Base-by-base conservation (phyloP, 495 filamentous ascomycete species). In the Penicillium crystallinum region DNA sequence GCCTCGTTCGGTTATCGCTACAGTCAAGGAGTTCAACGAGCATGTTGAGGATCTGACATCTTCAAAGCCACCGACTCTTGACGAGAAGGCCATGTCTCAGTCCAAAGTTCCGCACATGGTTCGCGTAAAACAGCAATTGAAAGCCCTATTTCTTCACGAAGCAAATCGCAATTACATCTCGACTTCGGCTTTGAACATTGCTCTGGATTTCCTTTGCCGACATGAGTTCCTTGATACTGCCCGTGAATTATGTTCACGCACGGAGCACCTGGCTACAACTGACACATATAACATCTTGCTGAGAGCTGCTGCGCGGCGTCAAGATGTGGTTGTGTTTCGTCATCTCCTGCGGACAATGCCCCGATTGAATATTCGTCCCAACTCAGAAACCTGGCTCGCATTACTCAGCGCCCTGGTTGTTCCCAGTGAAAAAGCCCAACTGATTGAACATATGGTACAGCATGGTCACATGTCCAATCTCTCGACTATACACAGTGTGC, bases 231-330 rank as follows among this genome's bases (percentile, higher is more conserved):
- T 73, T 6, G 31, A 34, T 4, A 35, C 46, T 47, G 71, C 68
- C 17, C 63, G 64, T 19, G 10, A 29, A 1, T 53, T 80, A 4
- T 67, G 73, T 33, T 37, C 42, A 15, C 44, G 30, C 19, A 62
- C 64, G 43, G 64, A 72, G 40, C 58, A 69, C 49, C 57, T 78
- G 19, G 60, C 65, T 19, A 72, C 72, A 4, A 55, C 63, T 9
- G 67, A 73, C 11, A 74, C 73, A 9, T 77, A 66, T 48, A 78
- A 79, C 30, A 67, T 78, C 21, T 51, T 79, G 17, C 54, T 80
- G 29, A 56, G 61, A 35, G 56, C 55, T 14, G 56, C 67, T 30
- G 74, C 75, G 30, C 50, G 46, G 30, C 62, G 57, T 29, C 71
- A 70, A 46, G 64, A 78, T 55, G 41, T 70, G 18, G 46, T 27